Evolutionary conservation across 176 grass and related monocot genomes (phyloP), one percentile per base, ranked within the genome.

Genomic region (Eleusine indica): DNA sequence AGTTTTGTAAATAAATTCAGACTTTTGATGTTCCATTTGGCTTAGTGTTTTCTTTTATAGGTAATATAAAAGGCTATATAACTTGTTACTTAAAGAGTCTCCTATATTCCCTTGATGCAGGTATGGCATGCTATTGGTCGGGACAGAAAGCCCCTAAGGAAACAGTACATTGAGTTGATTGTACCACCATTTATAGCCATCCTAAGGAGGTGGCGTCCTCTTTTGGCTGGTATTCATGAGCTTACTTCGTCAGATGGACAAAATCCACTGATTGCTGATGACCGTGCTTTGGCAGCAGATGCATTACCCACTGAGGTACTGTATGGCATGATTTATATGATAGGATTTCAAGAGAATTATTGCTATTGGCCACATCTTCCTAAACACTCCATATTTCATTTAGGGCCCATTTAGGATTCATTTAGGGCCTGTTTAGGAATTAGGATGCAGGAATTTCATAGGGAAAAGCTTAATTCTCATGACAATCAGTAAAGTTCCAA

Each of bases 181-280:
- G 70, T 98, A 78, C 96, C 96, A 66, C 93, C 96, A 56, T 95
- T 98, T 88, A 81, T 98, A 73, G 96, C 96, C 40, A 95, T 95
- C 82, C 89, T 98, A 65, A 89, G 93, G 80, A 91, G 95, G 61
- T 98, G 93, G 93, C 76, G 96, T 7, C 91, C 96, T 2, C 93
- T 98, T 83, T 86, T 98, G 87, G 96, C 96, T 66, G 96, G 96
- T 73, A 88, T 98, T 87, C 93, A 98, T 83, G 96, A 98, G 65
- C 93, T 98, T 82, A 98, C 96, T 74, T 98, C 95, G 41, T 94
- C 93, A 82, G 93, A 98, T 93, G 96, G 96, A 40, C 89, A 93
- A 88, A 98, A 95, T 69, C 96, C 96, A 41, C 75, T 98, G 38
- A 93, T 95, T 86, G 87, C 80, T 39, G 96, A 98, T 91, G 93